These are phyloP conservation scores for Acidiella bohemica DNA, from an alignment of 495 filamentous ascomycete genomes.

Conservation along the genomic window DNA sequence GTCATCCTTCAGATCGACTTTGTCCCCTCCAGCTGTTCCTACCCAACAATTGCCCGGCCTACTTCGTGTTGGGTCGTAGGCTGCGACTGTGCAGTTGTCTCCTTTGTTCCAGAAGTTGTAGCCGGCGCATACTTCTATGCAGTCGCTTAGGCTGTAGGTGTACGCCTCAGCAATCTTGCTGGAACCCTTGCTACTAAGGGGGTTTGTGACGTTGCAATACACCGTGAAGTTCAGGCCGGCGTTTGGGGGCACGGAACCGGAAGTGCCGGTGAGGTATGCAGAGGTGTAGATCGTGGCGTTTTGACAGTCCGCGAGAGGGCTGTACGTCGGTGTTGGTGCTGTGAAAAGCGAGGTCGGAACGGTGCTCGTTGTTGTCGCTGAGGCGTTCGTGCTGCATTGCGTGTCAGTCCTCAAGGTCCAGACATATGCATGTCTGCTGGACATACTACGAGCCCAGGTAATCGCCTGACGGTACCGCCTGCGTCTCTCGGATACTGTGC, in stretches of 20 bases:
- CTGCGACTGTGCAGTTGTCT: conserved; percentile 9
- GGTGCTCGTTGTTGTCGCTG: not conserved
- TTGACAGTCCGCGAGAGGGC: conserved; percentile 10
- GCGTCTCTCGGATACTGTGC: conserved; percentile 7
- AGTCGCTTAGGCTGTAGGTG: conserved; percentile 16
- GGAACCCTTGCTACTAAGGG: not conserved
- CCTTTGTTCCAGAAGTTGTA: conserved; percentile 4
- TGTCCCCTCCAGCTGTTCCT: not conserved
- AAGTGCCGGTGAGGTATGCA: not conserved
- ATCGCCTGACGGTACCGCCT: conserved; percentile 3
- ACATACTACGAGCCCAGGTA: not conserved
- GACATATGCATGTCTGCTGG: conserved; percentile 1
- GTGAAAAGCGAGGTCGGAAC: conserved; percentile 5
- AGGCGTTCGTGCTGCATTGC: not conserved
- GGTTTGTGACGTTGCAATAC: conserved; percentile 11
- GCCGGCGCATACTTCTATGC: conserved; percentile 16
- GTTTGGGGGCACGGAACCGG: not conserved
- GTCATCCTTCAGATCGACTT: not conserved
- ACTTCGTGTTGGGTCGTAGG: conserved; percentile 1
- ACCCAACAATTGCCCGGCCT: conserved; percentile 14
- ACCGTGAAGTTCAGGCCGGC: conserved; percentile 10
- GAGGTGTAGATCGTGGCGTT: conserved; percentile 13
- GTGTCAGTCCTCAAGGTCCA: conserved; percentile 9
- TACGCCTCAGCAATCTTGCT: conserved; percentile 6
- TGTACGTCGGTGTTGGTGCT: conserved; percentile 16